These are phyloP conservation scores for Scalesia atractyloides DNA, from an alignment of 129 eudicot genomes.

Conservation along the genomic window DNA sequence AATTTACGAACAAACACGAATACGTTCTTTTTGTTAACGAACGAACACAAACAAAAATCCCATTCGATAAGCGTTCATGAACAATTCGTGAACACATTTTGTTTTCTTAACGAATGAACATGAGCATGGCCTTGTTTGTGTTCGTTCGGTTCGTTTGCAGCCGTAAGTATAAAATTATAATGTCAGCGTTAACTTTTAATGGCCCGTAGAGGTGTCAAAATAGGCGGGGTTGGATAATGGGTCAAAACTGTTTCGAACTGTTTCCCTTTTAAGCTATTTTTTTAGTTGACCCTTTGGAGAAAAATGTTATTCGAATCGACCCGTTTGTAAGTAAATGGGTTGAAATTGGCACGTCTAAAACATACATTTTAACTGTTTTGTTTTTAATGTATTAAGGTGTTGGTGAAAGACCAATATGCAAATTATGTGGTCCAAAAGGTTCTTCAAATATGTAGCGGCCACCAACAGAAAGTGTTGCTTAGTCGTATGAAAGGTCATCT, in stretches of 20 bases:
- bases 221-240: not conserved
- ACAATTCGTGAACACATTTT: too few relatives aligned
- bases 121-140: too few relatives aligned
- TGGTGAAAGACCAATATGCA: conserved; percentile 91
- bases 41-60: too few relatives aligned
- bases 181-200: not conserved
- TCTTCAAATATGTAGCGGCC: conserved; percentile 49
- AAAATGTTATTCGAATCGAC: not conserved
- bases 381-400: conserved; percentile 38
- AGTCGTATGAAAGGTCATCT: conserved; percentile 60
- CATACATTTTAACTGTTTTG: not conserved
- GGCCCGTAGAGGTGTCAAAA: not conserved
- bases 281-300: not conserved
- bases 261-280: too few relatives aligned
- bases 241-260: not conserved
- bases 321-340: not conserved
- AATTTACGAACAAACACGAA: too few relatives aligned
- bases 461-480: conserved; percentile 56
- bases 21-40: too few relatives aligned
- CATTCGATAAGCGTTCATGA: too few relatives aligned
- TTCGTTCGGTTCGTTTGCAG: too few relatives aligned
- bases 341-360: not conserved
- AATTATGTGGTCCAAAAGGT: conserved; percentile 83
- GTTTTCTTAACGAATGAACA: too few relatives aligned
- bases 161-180: not conserved